Evolutionary conservation across 148 eudicot genomes (phyloP).

Genomic region (Drosera capensis): DNA sequence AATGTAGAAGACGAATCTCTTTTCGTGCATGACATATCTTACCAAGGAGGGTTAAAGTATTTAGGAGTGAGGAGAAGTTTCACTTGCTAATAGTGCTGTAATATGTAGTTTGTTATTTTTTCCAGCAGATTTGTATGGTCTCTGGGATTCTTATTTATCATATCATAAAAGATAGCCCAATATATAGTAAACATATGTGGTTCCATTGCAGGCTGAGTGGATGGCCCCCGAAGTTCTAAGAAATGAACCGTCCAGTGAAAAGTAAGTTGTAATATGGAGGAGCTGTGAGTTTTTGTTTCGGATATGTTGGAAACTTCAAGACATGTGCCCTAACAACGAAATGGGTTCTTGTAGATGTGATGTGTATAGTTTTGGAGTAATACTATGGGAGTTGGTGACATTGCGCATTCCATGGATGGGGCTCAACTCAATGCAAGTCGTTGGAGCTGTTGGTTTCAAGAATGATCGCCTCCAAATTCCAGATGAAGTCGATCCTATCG

Average conservation of each 20-base stretch:
- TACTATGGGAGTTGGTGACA: conserved; percentile 89
- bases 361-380: conserved; percentile 94
- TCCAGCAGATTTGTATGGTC: background rate
- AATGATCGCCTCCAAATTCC: conserved; percentile 70
- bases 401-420: conserved; percentile 83
- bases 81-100: too few species aligned
- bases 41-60: too few species aligned
- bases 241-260: conserved; percentile 87
- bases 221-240: conserved; percentile 99
- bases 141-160: too few species aligned
- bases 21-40: too few species aligned
- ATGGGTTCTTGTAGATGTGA: conserved; percentile 52
- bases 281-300: too few species aligned
- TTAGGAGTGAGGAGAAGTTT: too few species aligned
- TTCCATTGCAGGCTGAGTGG: conserved; percentile 81
- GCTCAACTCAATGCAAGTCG: conserved; percentile 98
- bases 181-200: background rate
- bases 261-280: conserved; percentile 43
- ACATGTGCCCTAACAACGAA: too few species aligned
- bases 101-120: too few species aligned
- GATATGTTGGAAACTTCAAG: too few species aligned
- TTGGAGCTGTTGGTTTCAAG: conserved; percentile 98
- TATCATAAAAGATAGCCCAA: background rate
- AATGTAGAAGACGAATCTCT: too few species aligned
- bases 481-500: conserved; percentile 51